Evolutionary conservation across 2,329 filamentous ascomycete species (phyloP).

Genomic region (Phialemonium atrogriseum): DNA sequence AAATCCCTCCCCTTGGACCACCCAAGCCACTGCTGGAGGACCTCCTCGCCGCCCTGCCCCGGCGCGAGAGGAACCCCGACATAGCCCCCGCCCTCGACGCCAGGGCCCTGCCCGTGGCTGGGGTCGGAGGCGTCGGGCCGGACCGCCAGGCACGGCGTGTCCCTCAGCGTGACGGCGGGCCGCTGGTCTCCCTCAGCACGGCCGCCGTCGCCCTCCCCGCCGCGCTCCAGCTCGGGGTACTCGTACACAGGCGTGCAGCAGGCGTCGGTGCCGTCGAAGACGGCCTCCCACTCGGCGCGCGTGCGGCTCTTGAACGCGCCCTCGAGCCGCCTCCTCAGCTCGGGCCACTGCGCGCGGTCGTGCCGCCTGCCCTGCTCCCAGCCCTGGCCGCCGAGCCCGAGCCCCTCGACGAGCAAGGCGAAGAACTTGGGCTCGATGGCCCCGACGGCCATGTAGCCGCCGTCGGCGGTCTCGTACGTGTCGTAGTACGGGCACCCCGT

Average conservation of each 20-base stretch:
- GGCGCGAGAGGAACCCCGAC: slow-evolving; percentile 47
- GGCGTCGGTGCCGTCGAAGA: slow-evolving; percentile 88
- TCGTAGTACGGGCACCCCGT: slow-evolving; percentile 83
- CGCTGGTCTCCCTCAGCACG: slow-evolving; percentile 67
- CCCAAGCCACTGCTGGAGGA: slow-evolving; percentile 64
- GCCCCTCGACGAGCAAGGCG: slow-evolving; percentile 53
- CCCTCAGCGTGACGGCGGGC: slow-evolving; percentile 58
- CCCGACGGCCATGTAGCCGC: slow-evolving; percentile 78
- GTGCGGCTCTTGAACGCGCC: slow-evolving; percentile 60
- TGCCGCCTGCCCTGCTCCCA: slow-evolving; percentile 46
- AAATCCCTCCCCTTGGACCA: slow-evolving; percentile 69
- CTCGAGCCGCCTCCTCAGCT: slow-evolving; percentile 53
- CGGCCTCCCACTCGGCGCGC: slow-evolving; percentile 68
- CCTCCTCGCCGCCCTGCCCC: slow-evolving; percentile 65
- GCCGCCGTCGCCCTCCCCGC: slow-evolving; percentile 26
- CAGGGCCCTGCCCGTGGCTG: slow-evolving; percentile 54
- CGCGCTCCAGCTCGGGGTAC: slow-evolving; percentile 60
- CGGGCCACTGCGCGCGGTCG: slow-evolving; percentile 60
- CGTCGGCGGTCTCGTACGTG: slow-evolving; percentile 77
- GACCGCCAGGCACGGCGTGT: slow-evolving; percentile 61
- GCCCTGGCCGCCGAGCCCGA: slow-evolving; percentile 47
- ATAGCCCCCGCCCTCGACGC: slow-evolving; percentile 62
- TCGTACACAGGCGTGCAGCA: slow-evolving; percentile 85
- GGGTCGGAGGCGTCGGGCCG: slow-evolving; percentile 32
- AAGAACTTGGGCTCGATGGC: slow-evolving; percentile 88